phyloP scores from a whole-genome alignment of 176 grass and related monocot species.

The Hordeum vulgare region DNA sequence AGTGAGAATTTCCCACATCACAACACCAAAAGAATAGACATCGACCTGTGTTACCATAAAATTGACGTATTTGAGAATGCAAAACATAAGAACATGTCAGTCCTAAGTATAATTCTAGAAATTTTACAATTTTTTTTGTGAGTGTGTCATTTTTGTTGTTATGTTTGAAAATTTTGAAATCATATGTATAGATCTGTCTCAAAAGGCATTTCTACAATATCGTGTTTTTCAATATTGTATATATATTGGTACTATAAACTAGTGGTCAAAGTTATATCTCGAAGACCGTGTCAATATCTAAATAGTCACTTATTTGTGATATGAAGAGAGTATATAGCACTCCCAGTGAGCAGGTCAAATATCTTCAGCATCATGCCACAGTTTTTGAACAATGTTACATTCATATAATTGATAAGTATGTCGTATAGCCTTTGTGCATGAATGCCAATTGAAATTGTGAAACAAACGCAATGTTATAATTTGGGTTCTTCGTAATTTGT shows the following conservation, averaged over 20 bases:
- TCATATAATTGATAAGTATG: background rate
- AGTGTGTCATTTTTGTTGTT: background rate
- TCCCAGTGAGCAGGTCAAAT: background rate
- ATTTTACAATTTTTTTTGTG: background rate
- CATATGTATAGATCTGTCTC: too few relatives aligned
- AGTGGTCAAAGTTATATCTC: too few relatives aligned
- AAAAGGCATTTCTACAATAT: too few relatives aligned
- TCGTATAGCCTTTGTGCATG: background rate
- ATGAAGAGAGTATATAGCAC: background rate
- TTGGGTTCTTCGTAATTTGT: background rate
- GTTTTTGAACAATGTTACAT: constrained; percentile 1
- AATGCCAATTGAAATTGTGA: background rate
- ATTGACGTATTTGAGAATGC: background rate
- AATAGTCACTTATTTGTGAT: background rate
- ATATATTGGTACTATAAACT: too few relatives aligned
- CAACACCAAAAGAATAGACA: constrained; percentile 86
- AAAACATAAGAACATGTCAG: background rate
- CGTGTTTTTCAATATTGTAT: too few relatives aligned
- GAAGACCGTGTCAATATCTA: background rate
- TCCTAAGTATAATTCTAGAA: background rate
- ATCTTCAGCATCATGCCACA: background rate
- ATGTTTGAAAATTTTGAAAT: background rate
- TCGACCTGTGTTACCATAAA: constrained; percentile 54
- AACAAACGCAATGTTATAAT: background rate
- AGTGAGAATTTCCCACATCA: constrained; percentile 97